Conservation (phyloP, 805 yeast species). For the Kazachstania martiniae region DNA sequence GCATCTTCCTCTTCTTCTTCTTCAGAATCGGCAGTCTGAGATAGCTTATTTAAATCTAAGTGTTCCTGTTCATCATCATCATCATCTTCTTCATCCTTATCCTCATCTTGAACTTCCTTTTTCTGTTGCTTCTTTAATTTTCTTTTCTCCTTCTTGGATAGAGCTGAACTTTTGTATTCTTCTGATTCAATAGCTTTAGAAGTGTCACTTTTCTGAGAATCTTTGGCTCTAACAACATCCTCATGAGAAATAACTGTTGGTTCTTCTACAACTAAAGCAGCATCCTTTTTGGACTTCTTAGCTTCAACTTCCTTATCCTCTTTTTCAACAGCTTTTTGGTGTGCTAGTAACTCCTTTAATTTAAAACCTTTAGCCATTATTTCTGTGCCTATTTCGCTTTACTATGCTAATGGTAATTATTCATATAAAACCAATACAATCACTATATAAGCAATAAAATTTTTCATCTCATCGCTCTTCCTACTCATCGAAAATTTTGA, state of each 20-base stretch:
- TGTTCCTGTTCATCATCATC: constrained; percentile 35
- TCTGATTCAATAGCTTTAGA: constrained; percentile 29
- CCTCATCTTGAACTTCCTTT: constrained; percentile 11
- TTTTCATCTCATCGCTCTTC: constrained; percentile 14
- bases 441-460: not conserved
- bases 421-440: not conserved
- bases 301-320: constrained; percentile 13
- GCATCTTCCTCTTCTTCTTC: constrained; percentile 30
- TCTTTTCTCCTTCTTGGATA: constrained; percentile 58
- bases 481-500: constrained; percentile 1
- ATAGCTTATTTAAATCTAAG: constrained; percentile 43
- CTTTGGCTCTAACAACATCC: constrained; percentile 10
- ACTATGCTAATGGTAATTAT: too few relatives aligned
- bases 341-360: constrained; percentile 21
- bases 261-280: constrained; percentile 16
- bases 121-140: constrained; percentile 40
- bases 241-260: constrained; percentile 27
- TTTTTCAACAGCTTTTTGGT: constrained; percentile 19
- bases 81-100: constrained; percentile 23
- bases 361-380: constrained; percentile 27
- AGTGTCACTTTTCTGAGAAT: constrained; percentile 6
- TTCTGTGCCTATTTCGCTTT: not conserved
- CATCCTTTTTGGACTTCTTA: constrained; percentile 15
- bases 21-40: constrained; percentile 33
- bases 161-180: constrained; percentile 11